Base-by-base conservation (phyloP, 257 asterid species). In the Nicotiana benthamiana region DNA sequence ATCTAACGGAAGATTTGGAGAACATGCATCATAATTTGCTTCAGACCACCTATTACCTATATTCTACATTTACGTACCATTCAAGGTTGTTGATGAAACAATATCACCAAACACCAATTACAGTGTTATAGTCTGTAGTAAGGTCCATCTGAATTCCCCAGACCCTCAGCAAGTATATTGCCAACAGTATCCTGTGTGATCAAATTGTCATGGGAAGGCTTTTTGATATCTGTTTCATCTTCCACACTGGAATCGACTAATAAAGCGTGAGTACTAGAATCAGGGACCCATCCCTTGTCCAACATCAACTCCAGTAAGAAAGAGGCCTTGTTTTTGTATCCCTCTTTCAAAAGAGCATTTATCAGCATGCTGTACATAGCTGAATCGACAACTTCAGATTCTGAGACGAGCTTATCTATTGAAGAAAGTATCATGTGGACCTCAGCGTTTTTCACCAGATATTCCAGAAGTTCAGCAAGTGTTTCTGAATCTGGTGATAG, bases 261-360 rank as follows among this genome's bases (percentile, higher is more conserved):
- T 81, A 89, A 82, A 8, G 87, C 89, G 80, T 94, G 98, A 77
- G 95, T 90, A 34, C 86, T 64, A 64, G 89, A 83, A 82, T 89
- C 88, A 1, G 97, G 98, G 59, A 93, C 89, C 92, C 95, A 93
- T 46, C 97, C 98, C 84, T 89, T 91, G 15, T 84, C 98, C 90
- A 93, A 82, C 94, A 94, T 92, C 51, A 80, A 67, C 66, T 93
- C 98, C 86, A 93, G 70, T 72, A 92, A 78, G 48, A 53, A 77
- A 36, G 85, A 61, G 26, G 98, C 95, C 87, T 86, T 90, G 43
- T 16, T 82, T 87, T 76, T 84, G 80, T 87, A 84, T 54, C 97
- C 98, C 86, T 90, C 97, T 81, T 88, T 87, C 93, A 94, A 91
- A 30, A 95, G 92, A 79, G 89, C 85, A n/a, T 84, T 79, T 26